Evolutionary conservation across 2,329 filamentous ascomycete species (phyloP).

Genomic region (Trichophyton simii): DNA sequence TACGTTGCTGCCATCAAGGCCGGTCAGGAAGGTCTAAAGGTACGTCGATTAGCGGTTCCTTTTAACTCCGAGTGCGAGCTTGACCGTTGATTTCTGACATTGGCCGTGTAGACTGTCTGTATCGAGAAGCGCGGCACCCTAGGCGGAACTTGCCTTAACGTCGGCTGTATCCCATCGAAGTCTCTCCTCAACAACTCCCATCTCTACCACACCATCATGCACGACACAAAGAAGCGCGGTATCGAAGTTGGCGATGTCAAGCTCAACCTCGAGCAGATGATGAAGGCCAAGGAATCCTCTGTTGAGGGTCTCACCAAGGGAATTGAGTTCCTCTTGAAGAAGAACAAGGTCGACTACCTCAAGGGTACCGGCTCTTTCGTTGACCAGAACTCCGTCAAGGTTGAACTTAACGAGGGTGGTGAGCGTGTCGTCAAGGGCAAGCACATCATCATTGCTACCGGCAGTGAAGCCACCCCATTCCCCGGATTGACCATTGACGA

Average conservation of each 20-base stretch:
- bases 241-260: slow-evolving; percentile 97
- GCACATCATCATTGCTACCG: slow-evolving; percentile 97
- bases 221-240: slow-evolving; percentile 93
- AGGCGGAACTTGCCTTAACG: slow-evolving; percentile 95
- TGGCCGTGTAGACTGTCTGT: slow-evolving; percentile 62
- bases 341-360: slow-evolving; percentile 97
- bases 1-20: slow-evolving; percentile 99
- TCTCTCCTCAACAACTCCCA: slow-evolving; percentile 99
- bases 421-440: slow-evolving; percentile 78
- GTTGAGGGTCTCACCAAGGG: slow-evolving; percentile 86
- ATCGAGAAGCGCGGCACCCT: slow-evolving; percentile 96
- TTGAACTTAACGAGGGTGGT: slow-evolving; percentile 80
- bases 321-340: slow-evolving; percentile 96
- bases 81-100: not conserved
- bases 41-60: slow-evolving; percentile 29
- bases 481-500: slow-evolving; percentile 92
- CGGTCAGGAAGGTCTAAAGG: slow-evolving; percentile 92
- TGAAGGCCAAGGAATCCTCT: slow-evolving; percentile 96
- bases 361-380: slow-evolving; percentile 83
- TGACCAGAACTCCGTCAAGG: slow-evolving; percentile 82
- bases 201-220: slow-evolving; percentile 90
- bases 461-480: slow-evolving; percentile 90
- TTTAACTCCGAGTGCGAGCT: not conserved
- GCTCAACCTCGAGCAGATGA: slow-evolving; percentile 87
- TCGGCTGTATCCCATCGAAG: slow-evolving; percentile 98